Evolutionary conservation across 2,329 filamentous ascomycete genomes (phyloP).

Genomic region (Penicillium sp.): DNA sequence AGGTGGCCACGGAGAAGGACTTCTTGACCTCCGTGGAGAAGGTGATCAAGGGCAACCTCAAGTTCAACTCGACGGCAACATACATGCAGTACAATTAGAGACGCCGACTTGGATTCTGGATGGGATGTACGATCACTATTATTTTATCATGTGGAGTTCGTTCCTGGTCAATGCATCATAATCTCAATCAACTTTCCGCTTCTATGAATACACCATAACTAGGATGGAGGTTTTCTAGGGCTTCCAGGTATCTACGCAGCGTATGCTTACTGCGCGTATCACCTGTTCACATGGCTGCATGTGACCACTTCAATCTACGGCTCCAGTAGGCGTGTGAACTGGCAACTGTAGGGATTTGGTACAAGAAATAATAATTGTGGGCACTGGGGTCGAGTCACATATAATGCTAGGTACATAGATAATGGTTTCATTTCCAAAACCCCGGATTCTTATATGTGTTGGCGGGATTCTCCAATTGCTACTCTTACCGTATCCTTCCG

Average conservation of each 20-base stretch:
- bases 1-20: constrained; percentile 98
- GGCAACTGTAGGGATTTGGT: neutral
- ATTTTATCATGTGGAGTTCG: constrained; percentile 21
- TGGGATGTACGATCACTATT: constrained; percentile 37
- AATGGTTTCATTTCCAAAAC: neutral
- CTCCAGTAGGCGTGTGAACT: neutral
- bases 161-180: constrained; percentile 20
- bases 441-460: neutral
- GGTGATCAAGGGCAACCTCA: constrained; percentile 98
- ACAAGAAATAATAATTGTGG: neutral
- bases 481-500: constrained; percentile 19
- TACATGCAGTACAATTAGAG: constrained; percentile 98
- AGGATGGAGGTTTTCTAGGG: too few species aligned
- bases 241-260: too few species aligned
- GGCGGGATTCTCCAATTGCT: neutral
- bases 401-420: neutral
- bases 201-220: too few species aligned
- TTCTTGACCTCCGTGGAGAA: constrained; percentile 98
- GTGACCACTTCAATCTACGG: neutral
- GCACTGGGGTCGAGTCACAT: neutral
- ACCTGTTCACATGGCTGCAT: neutral
- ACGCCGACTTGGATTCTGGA: constrained; percentile 26
- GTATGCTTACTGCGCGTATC: too few species aligned
- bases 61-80: constrained; percentile 97
- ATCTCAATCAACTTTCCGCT: constrained; percentile 11